A percentile compares a stretch with the other conserved stretches of the same genome.
These are phyloP conservation scores for Peronospora farinosa DNA, from an alignment of 352 stramenopile genomes.

Conservation along the genomic window DNA sequence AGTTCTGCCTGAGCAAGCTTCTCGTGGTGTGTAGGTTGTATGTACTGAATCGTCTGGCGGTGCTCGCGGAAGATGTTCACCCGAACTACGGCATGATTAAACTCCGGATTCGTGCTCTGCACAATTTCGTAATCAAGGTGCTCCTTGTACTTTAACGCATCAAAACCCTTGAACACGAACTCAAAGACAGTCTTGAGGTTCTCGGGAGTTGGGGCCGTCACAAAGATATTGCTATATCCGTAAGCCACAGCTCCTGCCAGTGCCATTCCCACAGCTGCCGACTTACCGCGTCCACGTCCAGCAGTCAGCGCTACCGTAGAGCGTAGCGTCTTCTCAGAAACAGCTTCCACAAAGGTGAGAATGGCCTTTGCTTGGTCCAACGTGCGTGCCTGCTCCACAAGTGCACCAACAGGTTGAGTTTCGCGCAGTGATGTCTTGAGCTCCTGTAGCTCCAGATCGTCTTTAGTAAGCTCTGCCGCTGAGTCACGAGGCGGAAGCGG, in stretches of 20 bases:
- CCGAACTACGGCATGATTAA: conserved; percentile 86
- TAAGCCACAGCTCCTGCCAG: conserved; percentile 78
- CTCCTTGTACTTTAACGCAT: conserved; percentile 91
- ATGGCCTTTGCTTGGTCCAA: conserved; percentile 94
- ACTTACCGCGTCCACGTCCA: conserved; percentile 91
- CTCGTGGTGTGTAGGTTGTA: conserved; percentile 90
- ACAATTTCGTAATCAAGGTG: conserved; percentile 97
- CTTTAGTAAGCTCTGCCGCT: conserved; percentile 52
- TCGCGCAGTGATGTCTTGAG: conserved; percentile 94
- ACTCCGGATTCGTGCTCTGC: conserved; percentile 82
- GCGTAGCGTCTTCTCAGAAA: conserved; percentile 93
- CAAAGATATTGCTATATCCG: conserved; percentile 92
- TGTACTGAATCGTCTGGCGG: conserved; percentile 97
- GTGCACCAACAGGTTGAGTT: conserved; percentile 91
- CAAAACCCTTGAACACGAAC: conserved; percentile 95
- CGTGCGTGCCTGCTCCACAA: conserved; percentile 93
- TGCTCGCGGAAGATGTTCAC: conserved; percentile 97
- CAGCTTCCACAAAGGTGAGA: conserved; percentile 96
- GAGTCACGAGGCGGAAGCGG: conserved; percentile 57
- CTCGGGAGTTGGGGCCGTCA: conserved; percentile 97
- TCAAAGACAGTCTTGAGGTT: conserved; percentile 99
- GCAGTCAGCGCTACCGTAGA: conserved; percentile 95
- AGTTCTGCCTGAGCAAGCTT: conserved; percentile 97
- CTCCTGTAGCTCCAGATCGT: conserved; percentile 88
- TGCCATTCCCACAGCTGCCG: conserved; percentile 94